Evolutionary conservation across 75 land plant species (phyloP).

Genomic region (Pinus albicaulis): DNA sequence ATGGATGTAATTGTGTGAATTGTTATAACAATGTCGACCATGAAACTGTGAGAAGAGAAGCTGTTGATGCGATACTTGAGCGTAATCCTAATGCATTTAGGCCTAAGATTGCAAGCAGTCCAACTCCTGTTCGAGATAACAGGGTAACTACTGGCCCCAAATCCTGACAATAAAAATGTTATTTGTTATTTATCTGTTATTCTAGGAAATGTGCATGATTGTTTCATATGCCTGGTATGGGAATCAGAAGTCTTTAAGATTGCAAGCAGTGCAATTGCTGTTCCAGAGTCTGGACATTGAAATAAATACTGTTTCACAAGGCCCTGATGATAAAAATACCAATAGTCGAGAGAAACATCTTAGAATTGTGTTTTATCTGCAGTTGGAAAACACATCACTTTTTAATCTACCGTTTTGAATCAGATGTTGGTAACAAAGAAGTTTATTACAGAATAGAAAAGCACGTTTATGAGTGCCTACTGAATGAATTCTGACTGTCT

Average conservation of each 20-base stretch:
- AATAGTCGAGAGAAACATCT: not conserved
- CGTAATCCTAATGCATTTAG: constrained; percentile 92
- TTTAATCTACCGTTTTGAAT: not conserved
- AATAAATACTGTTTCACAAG: not conserved
- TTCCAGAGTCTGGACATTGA: not conserved
- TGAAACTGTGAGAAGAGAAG: constrained; percentile 79
- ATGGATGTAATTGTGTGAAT: constrained; percentile 92
- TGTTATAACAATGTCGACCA: constrained; percentile 91
- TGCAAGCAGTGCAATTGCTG: not conserved
- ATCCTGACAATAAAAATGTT: not conserved
- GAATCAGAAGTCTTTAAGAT: not conserved
- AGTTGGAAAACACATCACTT: not conserved
- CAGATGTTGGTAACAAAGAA: not conserved
- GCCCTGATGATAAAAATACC: not conserved
- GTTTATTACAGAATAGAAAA: not conserved
- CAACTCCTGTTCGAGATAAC: constrained; percentile 48
- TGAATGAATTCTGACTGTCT: not conserved
- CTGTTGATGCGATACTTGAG: constrained; percentile 85
- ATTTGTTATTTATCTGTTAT: not conserved
- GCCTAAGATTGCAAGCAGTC: constrained; percentile 95
- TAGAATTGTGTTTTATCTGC: not conserved
- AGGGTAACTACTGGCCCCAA: constrained; percentile 39
- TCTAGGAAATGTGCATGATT: not conserved
- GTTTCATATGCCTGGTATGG: not conserved
- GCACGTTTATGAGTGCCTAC: not conserved